Evolutionary conservation across 2,329 filamentous ascomycete species (phyloP), one percentile per base, ranked within the genome.

Genomic region (Neodidymelliopsis sp.): DNA sequence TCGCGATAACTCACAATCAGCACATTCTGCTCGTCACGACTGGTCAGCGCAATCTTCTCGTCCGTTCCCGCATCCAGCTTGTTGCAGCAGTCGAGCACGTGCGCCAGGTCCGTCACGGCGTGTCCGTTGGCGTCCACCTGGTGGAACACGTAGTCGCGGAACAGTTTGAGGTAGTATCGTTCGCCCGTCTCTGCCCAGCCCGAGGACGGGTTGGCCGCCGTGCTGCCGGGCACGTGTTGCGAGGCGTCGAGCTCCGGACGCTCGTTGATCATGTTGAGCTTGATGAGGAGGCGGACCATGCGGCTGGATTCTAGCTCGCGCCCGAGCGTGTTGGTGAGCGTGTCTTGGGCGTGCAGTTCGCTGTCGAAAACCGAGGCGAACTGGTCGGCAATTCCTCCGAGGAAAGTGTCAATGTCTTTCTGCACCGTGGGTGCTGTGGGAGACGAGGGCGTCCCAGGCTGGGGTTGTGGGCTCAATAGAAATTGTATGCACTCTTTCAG

Each of bases 131-230:
- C 82, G 69, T 97, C 91, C 10, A 97, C 91, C 66, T 96, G 92
- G 72, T 99, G 94, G 75, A 97, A 99, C 29, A 97, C 90, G 64
- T 95, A 97, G 74, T 99, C 94, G 38, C 94, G 85, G 79, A 97
- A 97, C 7, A 99, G 82, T 75, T 96, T 97, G 57, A 99, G 80
- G 69, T 90, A 89, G 71, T 96, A 97, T 20, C 92, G 85, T 64
- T 96, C 91, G 19, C 93, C 93, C 36, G 89, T 94, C 72, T 97
- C 93, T 4, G 91, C 90, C 93, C 94, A 99, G 37, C 84, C 80
- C 0, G 65, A 57, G 1, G 69, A 64, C 9, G 70, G 62, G 9
- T 61, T 62, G 4, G 70, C 43, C 1, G 66, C 60, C 28, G 50
- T 61, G 49, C 56, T 60, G 34, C 65, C 60, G 4, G 67, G 54